These are phyloP conservation scores for Oehlia diaphana DNA, from an alignment of 192 early-diverging fungal genomes.

Conservation along the genomic window DNA sequence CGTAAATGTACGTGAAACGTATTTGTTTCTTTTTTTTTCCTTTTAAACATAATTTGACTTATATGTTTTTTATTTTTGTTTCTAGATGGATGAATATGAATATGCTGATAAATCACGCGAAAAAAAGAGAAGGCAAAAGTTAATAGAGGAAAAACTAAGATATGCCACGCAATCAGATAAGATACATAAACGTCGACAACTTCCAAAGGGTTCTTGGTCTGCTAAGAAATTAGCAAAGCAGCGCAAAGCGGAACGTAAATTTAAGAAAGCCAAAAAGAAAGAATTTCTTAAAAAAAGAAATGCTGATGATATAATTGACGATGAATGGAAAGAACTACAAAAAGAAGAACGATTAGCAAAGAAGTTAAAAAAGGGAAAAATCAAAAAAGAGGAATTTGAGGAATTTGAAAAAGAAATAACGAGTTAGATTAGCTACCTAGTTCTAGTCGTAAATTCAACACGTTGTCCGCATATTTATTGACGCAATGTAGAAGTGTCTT, in stretches of 20 bases:
- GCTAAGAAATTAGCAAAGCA: conserved; percentile 68
- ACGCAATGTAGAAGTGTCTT: too few species aligned
- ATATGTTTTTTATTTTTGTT: conserved; percentile 15
- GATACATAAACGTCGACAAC: not conserved
- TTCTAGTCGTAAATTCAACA: conserved; percentile 34
- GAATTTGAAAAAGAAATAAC: conserved; percentile 48
- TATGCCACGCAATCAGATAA: not conserved
- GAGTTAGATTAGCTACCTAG: too few species aligned
- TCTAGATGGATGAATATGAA: conserved; percentile 60
- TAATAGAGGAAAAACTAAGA: conserved; percentile 37
- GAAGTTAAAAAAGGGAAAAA: conserved; percentile 57
- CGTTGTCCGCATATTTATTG: too few species aligned
- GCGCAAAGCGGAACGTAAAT: conserved; percentile 58
- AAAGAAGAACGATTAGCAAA: conserved; percentile 58
- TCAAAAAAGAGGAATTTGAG: conserved; percentile 51
- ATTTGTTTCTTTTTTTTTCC: not conserved
- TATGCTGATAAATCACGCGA: conserved; percentile 74
- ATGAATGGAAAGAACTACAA: conserved; percentile 66
- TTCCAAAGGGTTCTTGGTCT: conserved; percentile 64
- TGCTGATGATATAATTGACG: conserved; percentile 38
- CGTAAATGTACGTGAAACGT: conserved; percentile 1
- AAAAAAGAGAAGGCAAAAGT: conserved; percentile 59
- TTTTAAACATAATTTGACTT: too few species aligned
- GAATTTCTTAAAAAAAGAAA: conserved; percentile 49
- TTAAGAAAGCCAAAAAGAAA: conserved; percentile 65